Evolutionary conservation across 257 asterid genomes (phyloP).

Genomic region (Penstemon newberryi): DNA sequence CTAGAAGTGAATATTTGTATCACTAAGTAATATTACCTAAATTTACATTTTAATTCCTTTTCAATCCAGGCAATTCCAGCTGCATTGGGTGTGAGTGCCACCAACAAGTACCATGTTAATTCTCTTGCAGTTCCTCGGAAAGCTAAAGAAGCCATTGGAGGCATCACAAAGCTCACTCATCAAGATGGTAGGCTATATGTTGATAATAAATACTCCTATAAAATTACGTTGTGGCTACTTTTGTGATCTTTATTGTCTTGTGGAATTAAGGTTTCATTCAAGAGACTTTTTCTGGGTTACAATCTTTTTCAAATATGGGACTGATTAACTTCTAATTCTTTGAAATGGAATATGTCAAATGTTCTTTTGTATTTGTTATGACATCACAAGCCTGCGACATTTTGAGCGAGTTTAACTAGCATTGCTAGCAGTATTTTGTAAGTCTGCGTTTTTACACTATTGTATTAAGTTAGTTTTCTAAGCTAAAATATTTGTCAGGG

Average conservation of each 20-base stretch:
- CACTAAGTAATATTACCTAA: slow-evolving; percentile 13
- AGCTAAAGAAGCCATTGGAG: slow-evolving; percentile 99
- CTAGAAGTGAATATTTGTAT: slow-evolving; percentile 7
- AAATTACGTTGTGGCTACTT: slow-evolving; percentile 7
- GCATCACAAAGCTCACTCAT: slow-evolving; percentile 89
- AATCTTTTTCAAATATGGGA: slow-evolving; percentile 6
- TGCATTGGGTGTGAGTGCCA: slow-evolving; percentile 86
- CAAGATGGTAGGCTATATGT: slow-evolving; percentile 59
- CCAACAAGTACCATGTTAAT: slow-evolving; percentile 84
- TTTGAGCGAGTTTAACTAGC: too few species aligned
- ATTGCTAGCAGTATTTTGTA: slow-evolving; percentile 17
- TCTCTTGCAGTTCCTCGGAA: slow-evolving; percentile 98
- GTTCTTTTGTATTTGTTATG: too few species aligned
- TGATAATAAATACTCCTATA: slow-evolving; percentile 12
- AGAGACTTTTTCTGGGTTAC: background rate
- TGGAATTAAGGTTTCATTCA: slow-evolving; percentile 12
- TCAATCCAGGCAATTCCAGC: slow-evolving; percentile 83
- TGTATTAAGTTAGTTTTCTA: slow-evolving; percentile 18
- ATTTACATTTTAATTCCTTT: slow-evolving; percentile 9
- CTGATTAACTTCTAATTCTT: background rate
- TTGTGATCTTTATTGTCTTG: background rate
- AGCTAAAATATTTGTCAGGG: slow-evolving; percentile 47
- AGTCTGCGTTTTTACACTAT: background rate
- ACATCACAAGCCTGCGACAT: too few species aligned
- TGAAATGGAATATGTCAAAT: too few species aligned